Base-by-base conservation (phyloP, 148 eudicot genomes). In the Bassia scoparia region DNA sequence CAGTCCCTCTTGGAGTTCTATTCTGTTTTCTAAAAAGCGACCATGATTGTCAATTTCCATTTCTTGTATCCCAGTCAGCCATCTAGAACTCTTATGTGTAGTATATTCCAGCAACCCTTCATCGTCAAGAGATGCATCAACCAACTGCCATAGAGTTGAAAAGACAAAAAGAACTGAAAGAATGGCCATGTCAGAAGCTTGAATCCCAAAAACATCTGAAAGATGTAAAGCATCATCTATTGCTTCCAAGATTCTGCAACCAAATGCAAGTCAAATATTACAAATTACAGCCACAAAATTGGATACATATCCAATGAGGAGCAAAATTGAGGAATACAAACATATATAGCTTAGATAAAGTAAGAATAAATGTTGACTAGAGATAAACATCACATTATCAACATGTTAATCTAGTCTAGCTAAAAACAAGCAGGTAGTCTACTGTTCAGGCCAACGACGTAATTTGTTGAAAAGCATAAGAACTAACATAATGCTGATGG, bases 61-160 rank as follows among this genome's bases (percentile, higher is more conserved):
- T 70, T 88, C 97, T 58, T 83, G 82, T 69, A 81, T 69, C 68
- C 77, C 77, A 67, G 73, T 83, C 60, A 78, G 76, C 97, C 98
- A 91, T 74, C 73, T 86, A 37, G 89, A 86, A 77, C 83, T 88
- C 87, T 86, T 91, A 73, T 89, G 90, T 61, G 80, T 75, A 60
- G 88, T 87, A 54, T 84, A 80, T 76, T 89, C 90, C 65, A 94
- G 81, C 80, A 91, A 70, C 33, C 89, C 90, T 80, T 91, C 98
- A 81, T 94, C 98, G 67, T 89, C 96, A 30, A 94, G 82, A 49
- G 98, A 84, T 67, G 98, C 93, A 85, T 94, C 97, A 85, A 91
- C 79, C 65, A 94, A 78, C 77, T 89, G 84, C 96, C 97, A 94
- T 52, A 88, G 83, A 79, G 78, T 82, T 50, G 92, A 85, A 68